These are phyloP conservation scores for Cystobasidium pallidum DNA, from an alignment of 1,284 basidiomycete genomes.

Conservation along the genomic window DNA sequence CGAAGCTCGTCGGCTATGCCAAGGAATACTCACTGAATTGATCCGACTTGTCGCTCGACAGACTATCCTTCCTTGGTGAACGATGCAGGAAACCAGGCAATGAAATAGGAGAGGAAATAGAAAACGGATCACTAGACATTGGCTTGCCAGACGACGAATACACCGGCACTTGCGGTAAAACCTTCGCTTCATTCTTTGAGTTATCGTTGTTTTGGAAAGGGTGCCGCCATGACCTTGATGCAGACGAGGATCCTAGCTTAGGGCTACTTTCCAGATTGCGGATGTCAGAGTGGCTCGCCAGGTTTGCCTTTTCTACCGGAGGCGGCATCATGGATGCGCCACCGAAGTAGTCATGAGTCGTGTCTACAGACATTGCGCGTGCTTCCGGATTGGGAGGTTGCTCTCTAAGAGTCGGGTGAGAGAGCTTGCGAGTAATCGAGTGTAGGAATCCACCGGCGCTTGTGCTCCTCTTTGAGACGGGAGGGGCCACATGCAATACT, in stretches of 20 bases:
- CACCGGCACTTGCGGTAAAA: conserved; percentile 3
- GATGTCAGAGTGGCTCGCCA: neutral
- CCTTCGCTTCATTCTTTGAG: conserved; percentile 1
- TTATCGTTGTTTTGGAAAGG: neutral
- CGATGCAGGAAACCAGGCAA: conserved; percentile 23
- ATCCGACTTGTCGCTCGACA: conserved; percentile 16
- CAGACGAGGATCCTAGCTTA: conserved; percentile 1
- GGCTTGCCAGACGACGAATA: neutral
- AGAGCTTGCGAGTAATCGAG: conserved; percentile 27
- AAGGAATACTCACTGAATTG: neutral
- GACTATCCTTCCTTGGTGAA: conserved; percentile 27
- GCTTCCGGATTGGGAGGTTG: neutral
- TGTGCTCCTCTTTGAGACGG: conserved; percentile 6
- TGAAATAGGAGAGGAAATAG: conserved; percentile 2
- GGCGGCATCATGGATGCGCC: neutral
- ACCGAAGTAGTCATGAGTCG: conserved; percentile 27
- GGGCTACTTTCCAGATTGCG: conserved; percentile 12
- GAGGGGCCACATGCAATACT: neutral
- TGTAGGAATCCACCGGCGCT: conserved; percentile 24
- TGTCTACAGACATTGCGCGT: neutral
- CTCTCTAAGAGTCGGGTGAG: conserved; percentile 22
- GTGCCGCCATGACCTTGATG: conserved; percentile 16
- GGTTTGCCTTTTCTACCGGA: neutral
- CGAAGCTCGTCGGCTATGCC: neutral
- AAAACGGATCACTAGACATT: conserved; percentile 17